phyloP scores from a whole-genome alignment of 305 asterid species.

The Fraxinus ornus region DNA sequence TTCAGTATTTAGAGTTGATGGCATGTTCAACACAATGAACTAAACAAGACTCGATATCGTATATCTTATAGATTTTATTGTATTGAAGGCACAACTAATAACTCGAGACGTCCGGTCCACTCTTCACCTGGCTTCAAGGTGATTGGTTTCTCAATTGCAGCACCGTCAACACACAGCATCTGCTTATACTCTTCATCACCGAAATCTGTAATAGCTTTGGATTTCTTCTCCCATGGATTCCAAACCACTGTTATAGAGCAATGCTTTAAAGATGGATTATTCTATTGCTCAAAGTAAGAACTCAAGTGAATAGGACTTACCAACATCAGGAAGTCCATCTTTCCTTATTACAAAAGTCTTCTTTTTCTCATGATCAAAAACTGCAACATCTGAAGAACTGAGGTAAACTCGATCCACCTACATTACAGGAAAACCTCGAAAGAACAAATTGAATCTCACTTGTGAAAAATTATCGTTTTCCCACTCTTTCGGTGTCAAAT shows the following conservation, averaged over 20 bases:
- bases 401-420: conserved; percentile 86
- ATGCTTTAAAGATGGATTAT: neutral
- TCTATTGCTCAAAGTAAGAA: neutral
- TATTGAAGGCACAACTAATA: conserved; percentile 50
- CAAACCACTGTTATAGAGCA: conserved; percentile 56
- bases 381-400: conserved; percentile 67
- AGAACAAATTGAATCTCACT: neutral
- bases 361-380: conserved; percentile 85
- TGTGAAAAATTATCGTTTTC: neutral
- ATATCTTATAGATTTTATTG: neutral
- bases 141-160: conserved; percentile 75
- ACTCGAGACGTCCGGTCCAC: conserved; percentile 72
- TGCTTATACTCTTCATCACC: conserved; percentile 83
- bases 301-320: conserved; percentile 35
- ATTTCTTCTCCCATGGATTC: conserved; percentile 92
- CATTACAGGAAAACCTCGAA: neutral
- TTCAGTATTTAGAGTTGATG: no score
- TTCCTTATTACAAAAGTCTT: conserved; percentile 60
- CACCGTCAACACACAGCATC: conserved; percentile 83
- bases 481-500: neutral
- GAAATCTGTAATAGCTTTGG: conserved; percentile 58
- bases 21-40: neutral
- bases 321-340: conserved; percentile 90
- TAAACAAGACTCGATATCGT: neutral
- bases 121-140: conserved; percentile 81